Evolutionary conservation across 1,284 basidiomycete species (phyloP).

Genomic region (Cryptococcus jaspeensis): DNA sequence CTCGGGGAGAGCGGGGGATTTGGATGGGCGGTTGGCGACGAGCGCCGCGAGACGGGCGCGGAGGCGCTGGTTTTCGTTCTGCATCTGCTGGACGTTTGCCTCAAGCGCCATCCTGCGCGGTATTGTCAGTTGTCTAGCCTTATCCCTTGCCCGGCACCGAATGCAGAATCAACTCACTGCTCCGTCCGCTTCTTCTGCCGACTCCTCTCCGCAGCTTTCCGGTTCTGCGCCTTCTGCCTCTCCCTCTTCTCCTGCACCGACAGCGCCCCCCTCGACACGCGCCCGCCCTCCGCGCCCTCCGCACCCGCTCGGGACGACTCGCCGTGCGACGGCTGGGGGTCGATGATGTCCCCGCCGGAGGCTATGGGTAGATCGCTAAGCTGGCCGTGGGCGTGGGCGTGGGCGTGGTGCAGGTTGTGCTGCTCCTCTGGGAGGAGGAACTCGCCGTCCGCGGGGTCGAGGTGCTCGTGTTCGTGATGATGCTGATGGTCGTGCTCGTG

Average conservation of each 20-base stretch:
- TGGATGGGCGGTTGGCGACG: conserved; percentile 14
- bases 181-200: conserved; percentile 44
- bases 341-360: background rate
- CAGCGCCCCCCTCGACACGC: conserved; percentile 5
- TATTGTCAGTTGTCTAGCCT: conserved; percentile 2
- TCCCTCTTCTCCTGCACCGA: conserved; percentile 40
- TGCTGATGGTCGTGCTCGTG: background rate
- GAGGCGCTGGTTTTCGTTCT: conserved; percentile 44
- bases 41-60: conserved; percentile 32
- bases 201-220: conserved; percentile 45
- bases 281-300: background rate
- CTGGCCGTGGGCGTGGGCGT: background rate
- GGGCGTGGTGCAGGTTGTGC: background rate
- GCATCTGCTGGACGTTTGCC: conserved; percentile 36
- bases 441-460: too few species aligned
- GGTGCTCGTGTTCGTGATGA: background rate
- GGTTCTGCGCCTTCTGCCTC: conserved; percentile 44
- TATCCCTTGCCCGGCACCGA: background rate
- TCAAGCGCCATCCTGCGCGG: conserved; percentile 35
- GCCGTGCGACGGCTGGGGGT: too few species aligned
- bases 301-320: background rate
- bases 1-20: background rate
- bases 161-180: conserved; percentile 31
- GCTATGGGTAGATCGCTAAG: background rate
- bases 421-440: background rate